A percentile compares a stretch with the other conserved stretches of the same genome.
Conservation (phyloP, 2,329 filamentous ascomycete genomes). For the Fusarium nisikadoi region DNA sequence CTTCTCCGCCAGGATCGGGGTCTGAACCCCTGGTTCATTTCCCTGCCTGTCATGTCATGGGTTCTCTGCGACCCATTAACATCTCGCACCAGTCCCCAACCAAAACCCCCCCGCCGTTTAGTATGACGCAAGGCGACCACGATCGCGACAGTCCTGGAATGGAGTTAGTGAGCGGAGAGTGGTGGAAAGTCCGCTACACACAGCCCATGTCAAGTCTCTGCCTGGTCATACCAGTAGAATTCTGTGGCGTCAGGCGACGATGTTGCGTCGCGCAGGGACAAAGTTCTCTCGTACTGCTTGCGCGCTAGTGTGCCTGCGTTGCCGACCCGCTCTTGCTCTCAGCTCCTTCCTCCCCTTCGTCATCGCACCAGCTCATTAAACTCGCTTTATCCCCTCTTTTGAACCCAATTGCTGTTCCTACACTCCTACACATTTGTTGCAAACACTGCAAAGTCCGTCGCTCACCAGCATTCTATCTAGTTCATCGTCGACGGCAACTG, state of each 20-base stretch:
- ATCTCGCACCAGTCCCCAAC: constrained; percentile 34
- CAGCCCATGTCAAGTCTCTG: constrained; percentile 29
- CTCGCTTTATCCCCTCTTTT: constrained; percentile 30
- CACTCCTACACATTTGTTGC: constrained; percentile 15
- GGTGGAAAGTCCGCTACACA: constrained; percentile 30
- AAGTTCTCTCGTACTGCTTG: constrained; percentile 25
- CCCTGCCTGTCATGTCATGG: constrained; percentile 41
- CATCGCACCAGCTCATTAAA: constrained; percentile 36
- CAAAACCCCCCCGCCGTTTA: constrained; percentile 28
- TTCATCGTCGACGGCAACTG: constrained; percentile 95
- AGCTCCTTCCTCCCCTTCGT: constrained; percentile 31
- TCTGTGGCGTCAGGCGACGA: constrained; percentile 30
- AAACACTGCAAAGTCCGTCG: constrained; percentile 15
- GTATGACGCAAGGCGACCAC: constrained; percentile 43
- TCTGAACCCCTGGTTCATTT: constrained; percentile 30
- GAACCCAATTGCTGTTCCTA: constrained; percentile 37
- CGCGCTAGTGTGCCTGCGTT: constrained; percentile 44
- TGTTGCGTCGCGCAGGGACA: constrained; percentile 11
- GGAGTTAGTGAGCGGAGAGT: constrained; percentile 33
- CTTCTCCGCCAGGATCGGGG: constrained; percentile 27
- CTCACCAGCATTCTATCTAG: constrained; percentile 59
- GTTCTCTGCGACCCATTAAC: constrained; percentile 36
- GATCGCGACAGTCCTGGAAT: constrained; percentile 36
- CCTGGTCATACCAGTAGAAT: constrained; percentile 29
- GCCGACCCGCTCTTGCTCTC: constrained; percentile 33